Conservation (phyloP, 1,139 yeast genomes). For the Debaryomyces nepalensis region DNA sequence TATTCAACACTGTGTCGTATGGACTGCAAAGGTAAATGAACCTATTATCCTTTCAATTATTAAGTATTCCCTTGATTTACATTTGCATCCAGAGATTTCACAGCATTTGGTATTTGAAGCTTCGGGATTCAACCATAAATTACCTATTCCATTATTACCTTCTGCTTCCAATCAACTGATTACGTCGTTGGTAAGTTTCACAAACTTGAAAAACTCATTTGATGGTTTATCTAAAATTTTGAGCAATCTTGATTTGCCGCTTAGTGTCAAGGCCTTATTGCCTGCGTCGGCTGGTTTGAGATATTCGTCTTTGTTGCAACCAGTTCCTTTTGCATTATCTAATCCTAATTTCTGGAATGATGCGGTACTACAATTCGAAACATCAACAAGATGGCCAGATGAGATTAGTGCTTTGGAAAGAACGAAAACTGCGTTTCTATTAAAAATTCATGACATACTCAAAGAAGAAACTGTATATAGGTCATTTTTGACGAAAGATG, state of each 20-base stretch:
- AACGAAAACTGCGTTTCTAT: conserved; percentile 85
- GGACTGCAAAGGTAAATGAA: conserved; percentile 66
- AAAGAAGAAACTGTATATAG: conserved; percentile 56
- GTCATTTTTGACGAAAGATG: conserved; percentile 65
- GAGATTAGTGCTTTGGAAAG: conserved; percentile 83
- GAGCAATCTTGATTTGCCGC: conserved; percentile 64
- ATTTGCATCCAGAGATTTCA: conserved; percentile 56
- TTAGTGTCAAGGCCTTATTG: conserved; percentile 68
- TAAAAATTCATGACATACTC: conserved; percentile 69
- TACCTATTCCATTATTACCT: conserved; percentile 67
- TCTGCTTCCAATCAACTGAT: conserved; percentile 57
- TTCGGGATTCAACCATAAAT: conserved; percentile 49
- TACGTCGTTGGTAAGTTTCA: conserved; percentile 56
- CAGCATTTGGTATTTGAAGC: conserved; percentile 45
- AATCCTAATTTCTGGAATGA: conserved; percentile 84
- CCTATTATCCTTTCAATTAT: conserved; percentile 72
- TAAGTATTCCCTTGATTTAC: conserved; percentile 64
- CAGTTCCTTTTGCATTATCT: conserved; percentile 79
- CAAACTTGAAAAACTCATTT: conserved; percentile 64
- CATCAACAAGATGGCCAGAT: conserved; percentile 95
- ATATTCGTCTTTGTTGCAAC: conserved; percentile 73
- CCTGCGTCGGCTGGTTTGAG: conserved; percentile 78
- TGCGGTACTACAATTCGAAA: conserved; percentile 82
- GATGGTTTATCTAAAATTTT: conserved; percentile 64
- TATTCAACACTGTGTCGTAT: conserved; percentile 86